phyloP scores from a whole-genome alignment of 305 asterid species.

The Fraxinus velutina region DNA sequence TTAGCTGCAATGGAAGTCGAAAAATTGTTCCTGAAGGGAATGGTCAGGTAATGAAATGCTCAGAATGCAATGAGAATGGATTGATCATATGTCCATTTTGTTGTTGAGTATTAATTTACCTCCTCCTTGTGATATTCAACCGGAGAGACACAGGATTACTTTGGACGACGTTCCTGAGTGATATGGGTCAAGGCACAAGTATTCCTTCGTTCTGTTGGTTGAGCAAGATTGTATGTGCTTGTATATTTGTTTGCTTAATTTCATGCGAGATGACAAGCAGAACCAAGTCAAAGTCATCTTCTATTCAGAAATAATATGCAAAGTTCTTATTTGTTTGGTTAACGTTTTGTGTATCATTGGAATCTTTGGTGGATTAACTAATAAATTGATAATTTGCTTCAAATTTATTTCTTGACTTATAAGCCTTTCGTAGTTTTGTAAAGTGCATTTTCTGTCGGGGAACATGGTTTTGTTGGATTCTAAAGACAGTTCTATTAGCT shows the following conservation, averaged over 20 bases:
- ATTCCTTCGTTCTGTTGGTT: background rate
- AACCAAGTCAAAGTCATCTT: background rate
- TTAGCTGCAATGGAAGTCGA: slow-evolving; percentile 78
- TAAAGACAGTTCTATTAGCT: background rate
- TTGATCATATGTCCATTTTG: slow-evolving; percentile 75
- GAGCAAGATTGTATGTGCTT: background rate
- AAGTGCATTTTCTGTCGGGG: background rate
- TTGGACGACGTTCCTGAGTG: background rate
- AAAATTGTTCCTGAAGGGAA: slow-evolving; percentile 45
- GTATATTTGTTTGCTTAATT: background rate
- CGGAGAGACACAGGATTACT: background rate
- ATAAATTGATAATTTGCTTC: background rate
- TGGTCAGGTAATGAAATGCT: slow-evolving; percentile 40
- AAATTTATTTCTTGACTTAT: background rate
- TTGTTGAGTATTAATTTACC: slow-evolving; percentile 36
- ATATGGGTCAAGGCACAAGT: background rate
- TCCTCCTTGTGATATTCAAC: background rate
- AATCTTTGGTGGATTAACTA: background rate
- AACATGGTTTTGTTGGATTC: background rate
- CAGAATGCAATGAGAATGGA: slow-evolving; percentile 91
- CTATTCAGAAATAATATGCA: background rate
- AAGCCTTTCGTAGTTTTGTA: background rate
- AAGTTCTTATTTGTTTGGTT: background rate
- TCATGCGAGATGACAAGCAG: background rate
- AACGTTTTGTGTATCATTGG: background rate